These are phyloP conservation scores for Penicillium fuscoglaucum DNA, from an alignment of 2,329 filamentous ascomycete species.

Conservation along the genomic window DNA sequence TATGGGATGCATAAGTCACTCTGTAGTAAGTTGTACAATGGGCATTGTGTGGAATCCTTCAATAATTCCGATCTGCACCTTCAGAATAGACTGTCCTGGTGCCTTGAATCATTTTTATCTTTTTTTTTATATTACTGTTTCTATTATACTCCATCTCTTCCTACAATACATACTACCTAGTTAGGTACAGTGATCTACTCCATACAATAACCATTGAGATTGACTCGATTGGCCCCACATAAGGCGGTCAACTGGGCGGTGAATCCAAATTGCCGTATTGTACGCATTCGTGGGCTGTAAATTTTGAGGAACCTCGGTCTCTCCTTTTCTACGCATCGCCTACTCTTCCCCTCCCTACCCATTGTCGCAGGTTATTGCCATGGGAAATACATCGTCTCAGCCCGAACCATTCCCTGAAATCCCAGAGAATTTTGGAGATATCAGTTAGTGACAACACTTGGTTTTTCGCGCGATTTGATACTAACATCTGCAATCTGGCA, in stretches of 20 bases:
- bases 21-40: background rate
- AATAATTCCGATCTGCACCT: too few species aligned
- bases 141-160: background rate
- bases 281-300: background rate
- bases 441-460: background rate
- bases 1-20: background rate
- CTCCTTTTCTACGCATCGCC: background rate
- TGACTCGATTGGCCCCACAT: background rate
- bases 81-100: background rate
- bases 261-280: background rate
- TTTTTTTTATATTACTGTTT: background rate
- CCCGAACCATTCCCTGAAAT: background rate
- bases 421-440: background rate
- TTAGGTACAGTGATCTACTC: background rate
- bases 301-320: constrained; percentile 5
- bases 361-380: background rate
- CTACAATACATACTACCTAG: background rate
- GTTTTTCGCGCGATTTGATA: background rate
- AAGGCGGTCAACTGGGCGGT: constrained; percentile 3
- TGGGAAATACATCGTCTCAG: constrained; percentile 8
- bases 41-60: background rate
- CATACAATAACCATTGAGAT: background rate
- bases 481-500: constrained; percentile 4
- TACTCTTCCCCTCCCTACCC: background rate
- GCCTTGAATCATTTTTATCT: background rate